Evolutionary conservation across 192 early-diverging fungal species (phyloP).

Genomic region (Dimargaris verticillata): DNA sequence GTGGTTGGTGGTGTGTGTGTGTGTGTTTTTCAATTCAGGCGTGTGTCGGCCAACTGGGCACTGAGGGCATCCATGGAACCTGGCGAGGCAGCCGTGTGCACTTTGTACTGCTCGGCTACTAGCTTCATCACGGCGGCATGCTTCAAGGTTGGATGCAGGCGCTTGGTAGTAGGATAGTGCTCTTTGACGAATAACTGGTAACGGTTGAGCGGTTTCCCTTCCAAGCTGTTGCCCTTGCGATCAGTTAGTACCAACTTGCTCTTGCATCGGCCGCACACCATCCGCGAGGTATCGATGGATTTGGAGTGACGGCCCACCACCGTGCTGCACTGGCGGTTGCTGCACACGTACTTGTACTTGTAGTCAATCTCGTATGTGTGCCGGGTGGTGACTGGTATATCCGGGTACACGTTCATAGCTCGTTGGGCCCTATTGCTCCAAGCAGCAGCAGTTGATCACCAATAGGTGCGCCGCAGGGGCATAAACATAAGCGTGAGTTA

Average conservation of each 20-base stretch:
- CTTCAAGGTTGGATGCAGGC: background rate
- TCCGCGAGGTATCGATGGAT: conserved; percentile 7
- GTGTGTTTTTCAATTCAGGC: background rate
- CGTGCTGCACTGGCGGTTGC: background rate
- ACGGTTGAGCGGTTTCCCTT: background rate
- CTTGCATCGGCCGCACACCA: conserved; percentile 10
- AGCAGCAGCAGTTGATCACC: too few species aligned
- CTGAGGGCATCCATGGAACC: background rate
- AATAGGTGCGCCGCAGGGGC: too few species aligned
- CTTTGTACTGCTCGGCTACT: conserved; percentile 4
- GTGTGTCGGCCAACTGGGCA: background rate
- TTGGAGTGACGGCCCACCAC: conserved; percentile 11
- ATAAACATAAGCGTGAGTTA: too few species aligned
- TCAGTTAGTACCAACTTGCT: background rate
- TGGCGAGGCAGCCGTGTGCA: background rate
- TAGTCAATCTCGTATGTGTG: conserved; percentile 9
- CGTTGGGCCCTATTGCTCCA: conserved; percentile 7
- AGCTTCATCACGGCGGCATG: conserved; percentile 2
- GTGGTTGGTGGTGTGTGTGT: background rate
- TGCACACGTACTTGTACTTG: conserved; percentile 10
- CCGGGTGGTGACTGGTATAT: conserved; percentile 9
- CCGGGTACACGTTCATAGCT: background rate
- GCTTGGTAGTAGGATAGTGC: background rate
- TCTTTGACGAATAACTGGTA: conserved; percentile 9
- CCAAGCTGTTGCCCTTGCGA: background rate